Base-by-base conservation (phyloP, 306 rosid species). In the Vachellia pachyceras region DNA sequence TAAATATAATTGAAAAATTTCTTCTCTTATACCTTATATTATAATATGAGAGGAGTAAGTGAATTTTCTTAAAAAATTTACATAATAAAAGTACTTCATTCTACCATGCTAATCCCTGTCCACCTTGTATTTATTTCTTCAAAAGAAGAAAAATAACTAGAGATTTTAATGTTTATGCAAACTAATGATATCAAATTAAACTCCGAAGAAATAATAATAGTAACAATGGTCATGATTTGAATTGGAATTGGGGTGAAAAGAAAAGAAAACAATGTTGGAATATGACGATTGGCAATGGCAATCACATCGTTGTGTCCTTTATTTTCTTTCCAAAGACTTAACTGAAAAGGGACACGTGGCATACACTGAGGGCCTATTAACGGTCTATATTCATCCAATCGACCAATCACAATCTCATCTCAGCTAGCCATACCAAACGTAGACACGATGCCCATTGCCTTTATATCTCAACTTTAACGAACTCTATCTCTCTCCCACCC, bases 311-410 rank as follows among this genome's bases (percentile, higher is more conserved):
- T 0, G 11, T 23, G 7, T 29, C 33, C 2, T 29, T 29, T 73
- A 33, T 66, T 77, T 54, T 65, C 39, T 63, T 81, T 78, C 49
- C 5, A 40, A 35, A 60, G 22, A 57, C 37, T 44, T 39, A 68
- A 60, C 47, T 75, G 66, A 69, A 69, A 69, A 54, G 15, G 23
- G 75, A 79, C 81, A 75, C 66, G 68, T 79, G 83, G 45, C 80
- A 57, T 45, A 66, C 76, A 83, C 79, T 72, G 13, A 46, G n/a
- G n/a, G 36, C 65, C 37, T 14, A 23, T 33, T 37, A 80, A 72
- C 78, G 83, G 83, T 72, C 69, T 61, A 39, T 50, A 64, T 65
- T 80, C 69, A 49, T 50, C 79, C 68, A 80, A n/a, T n/a, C n/a
- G n/a, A n/a, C n/a, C n/a, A n/a, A 80, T 80, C 23, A 50, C 12